A percentile compares a stretch with the other conserved stretches of the same genome.
Evolutionary conservation across 2,329 filamentous ascomycete species (phyloP).

Genomic region (Pleoardoris graminearum): DNA sequence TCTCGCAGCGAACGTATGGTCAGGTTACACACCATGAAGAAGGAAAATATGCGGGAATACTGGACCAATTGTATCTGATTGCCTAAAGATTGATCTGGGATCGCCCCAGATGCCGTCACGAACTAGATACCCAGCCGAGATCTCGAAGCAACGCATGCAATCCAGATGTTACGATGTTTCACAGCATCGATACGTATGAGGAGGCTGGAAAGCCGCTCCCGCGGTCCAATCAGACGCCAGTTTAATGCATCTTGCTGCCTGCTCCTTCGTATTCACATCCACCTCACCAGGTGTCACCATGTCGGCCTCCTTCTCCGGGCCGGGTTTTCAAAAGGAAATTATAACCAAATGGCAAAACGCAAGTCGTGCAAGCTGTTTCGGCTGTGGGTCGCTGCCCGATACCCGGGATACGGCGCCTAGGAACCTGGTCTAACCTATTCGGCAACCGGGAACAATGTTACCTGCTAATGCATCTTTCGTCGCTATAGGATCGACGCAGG

Average conservation of each 20-base stretch:
- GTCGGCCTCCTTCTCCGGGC: neutral
- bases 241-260: neutral
- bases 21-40: neutral
- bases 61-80: neutral
- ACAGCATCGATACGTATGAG: neutral
- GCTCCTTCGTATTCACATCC: neutral
- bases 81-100: neutral
- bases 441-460: neutral
- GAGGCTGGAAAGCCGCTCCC: neutral
- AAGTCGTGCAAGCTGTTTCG: neutral
- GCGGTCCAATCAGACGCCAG: slow-evolving; percentile 1
- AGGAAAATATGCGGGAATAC: neutral
- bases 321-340: no score
- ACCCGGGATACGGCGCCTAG: neutral
- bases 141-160: neutral
- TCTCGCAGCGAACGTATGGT: neutral
- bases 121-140: neutral
- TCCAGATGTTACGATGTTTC: neutral
- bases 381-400: neutral
- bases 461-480: neutral
- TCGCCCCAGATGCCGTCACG: neutral
- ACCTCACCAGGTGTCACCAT: neutral
- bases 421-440: neutral
- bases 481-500: neutral
- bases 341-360: neutral